These are phyloP conservation scores for Zopfochytrium polystomum DNA, from an alignment of 371 early-diverging fungal genomes.

Conservation along the genomic window DNA sequence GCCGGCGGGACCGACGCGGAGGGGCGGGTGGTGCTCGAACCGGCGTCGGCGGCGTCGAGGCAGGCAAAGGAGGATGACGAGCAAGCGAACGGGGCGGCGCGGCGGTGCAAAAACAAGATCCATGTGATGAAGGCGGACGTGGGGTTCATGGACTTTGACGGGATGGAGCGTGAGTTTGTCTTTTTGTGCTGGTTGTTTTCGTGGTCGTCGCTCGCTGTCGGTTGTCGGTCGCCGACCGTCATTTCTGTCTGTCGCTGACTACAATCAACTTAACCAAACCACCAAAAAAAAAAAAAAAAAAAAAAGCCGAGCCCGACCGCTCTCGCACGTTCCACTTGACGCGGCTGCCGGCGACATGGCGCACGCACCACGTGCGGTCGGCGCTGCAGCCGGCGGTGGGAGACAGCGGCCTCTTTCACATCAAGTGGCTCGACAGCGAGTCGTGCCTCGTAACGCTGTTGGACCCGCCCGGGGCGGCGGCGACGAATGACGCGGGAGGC, in stretches of 20 bases:
- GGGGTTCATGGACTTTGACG: conserved; percentile 33
- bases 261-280: neutral
- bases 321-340: conserved; percentile 25
- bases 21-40: conserved; percentile 1
- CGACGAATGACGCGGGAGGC: conserved; percentile 4
- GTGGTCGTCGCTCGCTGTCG: too few relatives aligned
- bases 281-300: neutral
- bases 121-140: conserved; percentile 37
- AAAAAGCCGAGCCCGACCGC: conserved; percentile 26
- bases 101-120: conserved; percentile 32
- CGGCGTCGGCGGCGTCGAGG: neutral
- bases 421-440: conserved; percentile 30
- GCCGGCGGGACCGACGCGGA: conserved; percentile 1
- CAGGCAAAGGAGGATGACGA: neutral
- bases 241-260: neutral
- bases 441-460: conserved; percentile 23
- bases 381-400: conserved; percentile 10
- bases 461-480: conserved; percentile 5
- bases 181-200: too few relatives aligned
- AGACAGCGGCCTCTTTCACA: conserved; percentile 22
- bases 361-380: conserved; percentile 22
- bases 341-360: conserved; percentile 32
- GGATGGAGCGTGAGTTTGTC: conserved; percentile 29
- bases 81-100: neutral
- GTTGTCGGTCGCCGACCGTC: too few relatives aligned